These are phyloP conservation scores for Phialophora macrospora DNA, from an alignment of 2,329 filamentous ascomycete genomes.

Conservation along the genomic window DNA sequence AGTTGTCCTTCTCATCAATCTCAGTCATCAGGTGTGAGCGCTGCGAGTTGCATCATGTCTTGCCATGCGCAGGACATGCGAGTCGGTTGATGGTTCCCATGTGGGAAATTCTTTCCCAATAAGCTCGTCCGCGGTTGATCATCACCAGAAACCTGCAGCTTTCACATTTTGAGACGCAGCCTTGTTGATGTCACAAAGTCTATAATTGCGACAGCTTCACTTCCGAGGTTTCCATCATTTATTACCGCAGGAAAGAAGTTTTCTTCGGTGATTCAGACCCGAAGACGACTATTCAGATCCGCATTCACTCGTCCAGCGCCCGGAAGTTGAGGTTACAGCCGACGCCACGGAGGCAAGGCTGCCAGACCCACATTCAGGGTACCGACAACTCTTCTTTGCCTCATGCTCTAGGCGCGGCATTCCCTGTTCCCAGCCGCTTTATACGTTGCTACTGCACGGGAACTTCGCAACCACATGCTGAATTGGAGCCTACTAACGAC, in stretches of 20 bases:
- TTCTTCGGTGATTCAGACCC: background rate
- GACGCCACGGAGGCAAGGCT: conserved; percentile 15
- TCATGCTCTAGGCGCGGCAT: conserved; percentile 5
- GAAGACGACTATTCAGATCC: background rate
- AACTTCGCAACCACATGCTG: conserved; percentile 15
- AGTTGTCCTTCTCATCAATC: conserved; percentile 3
- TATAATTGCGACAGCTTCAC: background rate
- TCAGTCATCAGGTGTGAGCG: background rate
- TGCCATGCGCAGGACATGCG: background rate
- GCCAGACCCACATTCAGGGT: background rate
- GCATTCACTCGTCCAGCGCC: background rate
- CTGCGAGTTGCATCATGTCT: background rate
- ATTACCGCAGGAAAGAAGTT: background rate
- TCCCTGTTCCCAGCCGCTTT: background rate
- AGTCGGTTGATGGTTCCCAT: background rate
- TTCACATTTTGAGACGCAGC: background rate
- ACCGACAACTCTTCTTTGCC: background rate
- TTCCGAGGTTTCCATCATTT: background rate
- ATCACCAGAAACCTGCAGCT: background rate
- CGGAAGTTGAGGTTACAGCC: conserved; percentile 13
- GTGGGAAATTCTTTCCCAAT: background rate
- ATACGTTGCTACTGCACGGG: conserved; percentile 1
- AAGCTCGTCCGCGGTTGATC: background rate
- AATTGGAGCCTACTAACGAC: conserved; percentile 1
- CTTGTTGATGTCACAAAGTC: background rate